Evolutionary conservation across 805 yeast genomes (phyloP).

Genomic region (Cyberlindnera meyerae): DNA sequence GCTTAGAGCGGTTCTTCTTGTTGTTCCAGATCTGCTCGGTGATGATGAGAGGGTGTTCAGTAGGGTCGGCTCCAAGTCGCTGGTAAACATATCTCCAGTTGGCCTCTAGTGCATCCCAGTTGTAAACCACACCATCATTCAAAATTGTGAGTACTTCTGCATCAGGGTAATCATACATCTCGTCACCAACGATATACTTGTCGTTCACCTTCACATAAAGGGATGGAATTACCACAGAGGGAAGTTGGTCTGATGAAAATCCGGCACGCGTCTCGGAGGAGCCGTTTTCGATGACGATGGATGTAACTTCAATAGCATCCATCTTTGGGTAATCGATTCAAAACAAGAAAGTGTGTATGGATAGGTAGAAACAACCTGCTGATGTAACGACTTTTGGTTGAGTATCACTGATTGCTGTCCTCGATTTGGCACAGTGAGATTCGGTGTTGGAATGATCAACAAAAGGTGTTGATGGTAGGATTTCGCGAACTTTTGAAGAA

Average conservation of each 20-base stretch:
- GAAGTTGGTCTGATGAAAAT: conserved; percentile 58
- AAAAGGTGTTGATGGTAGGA: not conserved
- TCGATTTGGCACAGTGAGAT: too few relatives aligned
- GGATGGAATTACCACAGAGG: conserved; percentile 53
- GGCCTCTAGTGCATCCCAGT: conserved; percentile 64
- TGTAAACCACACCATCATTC: conserved; percentile 61
- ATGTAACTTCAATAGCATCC: conserved; percentile 35
- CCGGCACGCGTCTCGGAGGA: conserved; percentile 65
- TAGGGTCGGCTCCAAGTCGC: conserved; percentile 44
- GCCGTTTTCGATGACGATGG: conserved; percentile 69
- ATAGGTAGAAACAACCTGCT: too few relatives aligned
- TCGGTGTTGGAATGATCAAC: too few relatives aligned
- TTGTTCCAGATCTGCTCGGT: conserved; percentile 70
- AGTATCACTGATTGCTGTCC: too few relatives aligned
- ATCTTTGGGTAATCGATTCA: not conserved
- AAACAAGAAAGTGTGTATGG: too few relatives aligned
- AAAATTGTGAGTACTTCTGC: conserved; percentile 46
- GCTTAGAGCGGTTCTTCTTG: conserved; percentile 46
- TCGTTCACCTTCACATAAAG: conserved; percentile 39
- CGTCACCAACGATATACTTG: conserved; percentile 40
- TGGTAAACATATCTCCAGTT: conserved; percentile 66
- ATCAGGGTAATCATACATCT: conserved; percentile 33
- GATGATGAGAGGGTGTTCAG: conserved; percentile 61
- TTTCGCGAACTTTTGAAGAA: conserved; percentile 2
- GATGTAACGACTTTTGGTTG: too few relatives aligned